A percentile compares a stretch with the other conserved stretches of the same genome.
Evolutionary conservation across 2,329 filamentous ascomycete genomes (phyloP).

Genomic region (Didymella segeticola): DNA sequence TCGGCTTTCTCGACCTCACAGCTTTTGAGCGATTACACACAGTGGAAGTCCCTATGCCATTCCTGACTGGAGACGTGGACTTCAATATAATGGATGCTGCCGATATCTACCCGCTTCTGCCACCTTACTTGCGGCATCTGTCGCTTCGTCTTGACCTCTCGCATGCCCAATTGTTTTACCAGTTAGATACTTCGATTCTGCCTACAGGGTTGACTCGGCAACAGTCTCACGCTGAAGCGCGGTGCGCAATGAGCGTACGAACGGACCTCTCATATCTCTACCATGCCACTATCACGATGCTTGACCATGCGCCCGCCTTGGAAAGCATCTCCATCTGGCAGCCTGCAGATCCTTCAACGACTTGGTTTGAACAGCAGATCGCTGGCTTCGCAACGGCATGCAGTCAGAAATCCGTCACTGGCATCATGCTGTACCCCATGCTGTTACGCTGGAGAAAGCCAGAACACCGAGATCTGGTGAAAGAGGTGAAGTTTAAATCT

Average conservation of each 20-base stretch:
- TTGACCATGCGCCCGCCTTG: conserved; percentile 26
- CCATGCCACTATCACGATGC: conserved; percentile 25
- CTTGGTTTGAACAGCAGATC: conserved; percentile 33
- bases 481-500: conserved; percentile 28
- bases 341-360: conserved; percentile 31
- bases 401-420: conserved; percentile 31
- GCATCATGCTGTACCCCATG: conserved; percentile 31
- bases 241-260: conserved; percentile 23
- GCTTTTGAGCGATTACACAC: conserved; percentile 29
- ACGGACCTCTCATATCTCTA: conserved; percentile 39
- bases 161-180: conserved; percentile 29
- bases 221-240: conserved; percentile 24
- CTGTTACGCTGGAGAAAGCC: conserved; percentile 30
- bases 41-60: conserved; percentile 33
- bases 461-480: conserved; percentile 33
- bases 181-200: conserved; percentile 28
- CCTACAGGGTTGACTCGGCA: conserved; percentile 20
- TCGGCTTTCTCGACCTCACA: conserved; percentile 33
- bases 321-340: conserved; percentile 36
- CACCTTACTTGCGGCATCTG: conserved; percentile 32
- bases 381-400: conserved; percentile 33
- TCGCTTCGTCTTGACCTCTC: conserved; percentile 36
- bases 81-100: conserved; percentile 33
- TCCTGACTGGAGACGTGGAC: conserved; percentile 32
- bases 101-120: conserved; percentile 29